Evolutionary conservation across 164 flowering plant genomes (phyloP).

Genomic region (Tinospora cordifolia): DNA sequence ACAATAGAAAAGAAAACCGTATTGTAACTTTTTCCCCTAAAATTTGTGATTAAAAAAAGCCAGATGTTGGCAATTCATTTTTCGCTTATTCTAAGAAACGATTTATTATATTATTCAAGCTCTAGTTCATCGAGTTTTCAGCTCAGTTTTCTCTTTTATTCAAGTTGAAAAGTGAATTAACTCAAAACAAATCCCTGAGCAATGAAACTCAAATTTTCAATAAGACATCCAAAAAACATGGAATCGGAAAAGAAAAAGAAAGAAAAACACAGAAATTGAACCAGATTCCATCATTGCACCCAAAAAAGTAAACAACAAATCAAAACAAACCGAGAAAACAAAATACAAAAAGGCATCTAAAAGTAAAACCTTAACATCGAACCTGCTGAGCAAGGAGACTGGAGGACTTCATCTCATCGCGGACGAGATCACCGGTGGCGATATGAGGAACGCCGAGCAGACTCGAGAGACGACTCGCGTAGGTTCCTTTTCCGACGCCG

Average conservation of each 20-base stretch:
- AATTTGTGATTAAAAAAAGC: no score
- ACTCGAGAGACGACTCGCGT: constrained; percentile 68
- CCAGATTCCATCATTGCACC: background rate
- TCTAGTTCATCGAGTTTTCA: background rate
- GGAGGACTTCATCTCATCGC: constrained; percentile 66
- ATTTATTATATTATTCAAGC: no score
- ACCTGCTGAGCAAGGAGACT: constrained; percentile 68
- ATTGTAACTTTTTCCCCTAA: no score
- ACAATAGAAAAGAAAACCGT: no score
- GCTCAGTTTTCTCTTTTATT: background rate
- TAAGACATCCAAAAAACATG: no score
- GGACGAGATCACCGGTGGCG: constrained; percentile 94
- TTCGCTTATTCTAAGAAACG: no score
- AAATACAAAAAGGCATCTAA: background rate
- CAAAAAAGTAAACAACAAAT: no score
- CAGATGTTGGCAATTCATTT: no score
- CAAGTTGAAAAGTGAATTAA: background rate
- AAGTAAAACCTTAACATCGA: background rate
- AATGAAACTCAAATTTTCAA: no score
- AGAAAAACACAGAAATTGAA: no score
- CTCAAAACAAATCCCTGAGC: background rate
- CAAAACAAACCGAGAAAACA: background rate
- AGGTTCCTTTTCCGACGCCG: constrained; percentile 91
- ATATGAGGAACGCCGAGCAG: constrained; percentile 91
- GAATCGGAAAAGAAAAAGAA: no score